Evolutionary conservation across 2,329 filamentous ascomycete species (phyloP).

Genomic region (Didymosphaeria variabile): DNA sequence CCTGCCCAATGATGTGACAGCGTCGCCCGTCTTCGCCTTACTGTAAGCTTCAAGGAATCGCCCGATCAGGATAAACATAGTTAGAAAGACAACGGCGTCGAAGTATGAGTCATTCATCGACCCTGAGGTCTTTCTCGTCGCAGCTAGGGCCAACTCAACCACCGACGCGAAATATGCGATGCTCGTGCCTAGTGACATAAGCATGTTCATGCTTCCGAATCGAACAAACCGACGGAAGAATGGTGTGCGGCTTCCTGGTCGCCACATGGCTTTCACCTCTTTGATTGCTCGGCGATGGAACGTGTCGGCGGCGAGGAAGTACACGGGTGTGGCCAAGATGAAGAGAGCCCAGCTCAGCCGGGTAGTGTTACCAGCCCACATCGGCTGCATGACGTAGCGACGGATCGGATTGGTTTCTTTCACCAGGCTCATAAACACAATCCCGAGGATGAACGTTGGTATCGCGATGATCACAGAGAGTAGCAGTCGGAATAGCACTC

Average conservation of each 20-base stretch:
- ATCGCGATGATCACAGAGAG: conserved; percentile 76
- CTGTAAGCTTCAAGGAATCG: conserved; percentile 87
- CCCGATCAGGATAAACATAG: conserved; percentile 80
- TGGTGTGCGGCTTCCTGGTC: conserved; percentile 75
- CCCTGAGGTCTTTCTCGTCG: conserved; percentile 49
- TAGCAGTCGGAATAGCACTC: conserved; percentile 74
- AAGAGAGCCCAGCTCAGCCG: conserved; percentile 82
- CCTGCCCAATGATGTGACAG: conserved; percentile 79
- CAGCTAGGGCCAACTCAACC: conserved; percentile 73
- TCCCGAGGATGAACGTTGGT: conserved; percentile 85
- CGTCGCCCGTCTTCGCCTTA: conserved; percentile 89
- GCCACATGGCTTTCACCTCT: conserved; percentile 81
- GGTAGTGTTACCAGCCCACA: conserved; percentile 74
- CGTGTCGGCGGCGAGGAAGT: conserved; percentile 84
- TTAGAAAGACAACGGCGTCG: conserved; percentile 91
- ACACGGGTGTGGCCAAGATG: conserved; percentile 83
- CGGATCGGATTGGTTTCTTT: conserved; percentile 65
- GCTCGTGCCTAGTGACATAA: conserved; percentile 87
- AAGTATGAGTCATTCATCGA: conserved; percentile 70
- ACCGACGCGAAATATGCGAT: conserved; percentile 88
- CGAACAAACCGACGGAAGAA: conserved; percentile 80
- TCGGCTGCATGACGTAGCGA: conserved; percentile 73
- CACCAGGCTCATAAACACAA: conserved; percentile 89
- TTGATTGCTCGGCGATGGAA: conserved; percentile 84
- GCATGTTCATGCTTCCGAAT: conserved; percentile 97